These are phyloP conservation scores for Lichtheimia corymbifera DNA, from an alignment of 371 early-diverging fungal genomes.

Conservation along the genomic window DNA sequence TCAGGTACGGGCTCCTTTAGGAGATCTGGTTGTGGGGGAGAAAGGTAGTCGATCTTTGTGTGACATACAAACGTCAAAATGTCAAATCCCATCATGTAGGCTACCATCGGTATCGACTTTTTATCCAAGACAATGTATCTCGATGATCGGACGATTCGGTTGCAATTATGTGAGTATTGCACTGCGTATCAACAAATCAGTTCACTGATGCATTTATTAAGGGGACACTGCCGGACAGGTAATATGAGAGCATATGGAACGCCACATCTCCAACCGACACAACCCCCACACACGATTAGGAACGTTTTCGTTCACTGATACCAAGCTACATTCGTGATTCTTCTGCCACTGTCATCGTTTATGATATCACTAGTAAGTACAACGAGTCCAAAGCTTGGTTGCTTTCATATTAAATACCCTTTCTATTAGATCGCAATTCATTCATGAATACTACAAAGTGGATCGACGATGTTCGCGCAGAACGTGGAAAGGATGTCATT, in stretches of 20 bases:
- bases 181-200: background rate
- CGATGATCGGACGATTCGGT: constrained; percentile 93
- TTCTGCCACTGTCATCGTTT: constrained; percentile 97
- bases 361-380: constrained; percentile 87
- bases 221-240: constrained; percentile 99
- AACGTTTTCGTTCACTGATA: constrained; percentile 96
- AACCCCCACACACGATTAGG: constrained; percentile 43
- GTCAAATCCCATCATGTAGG: constrained; percentile 50
- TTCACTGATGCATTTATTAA: background rate
- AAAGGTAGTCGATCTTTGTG: background rate
- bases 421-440: constrained; percentile 55
- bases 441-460: constrained; percentile 93
- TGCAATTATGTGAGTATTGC: constrained; percentile 81
- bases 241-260: constrained; percentile 1
- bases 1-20: constrained; percentile 64
- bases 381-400: background rate
- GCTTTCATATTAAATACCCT: background rate
- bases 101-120: constrained; percentile 99
- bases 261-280: background rate
- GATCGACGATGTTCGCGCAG: constrained; percentile 96
- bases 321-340: constrained; percentile 99
- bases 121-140: constrained; percentile 99
- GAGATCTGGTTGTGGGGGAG: background rate
- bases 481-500: constrained; percentile 93
- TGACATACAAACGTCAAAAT: background rate